phyloP scores from a whole-genome alignment of 768 basidiomycete genomes.

The Trametes elegans region DNA sequence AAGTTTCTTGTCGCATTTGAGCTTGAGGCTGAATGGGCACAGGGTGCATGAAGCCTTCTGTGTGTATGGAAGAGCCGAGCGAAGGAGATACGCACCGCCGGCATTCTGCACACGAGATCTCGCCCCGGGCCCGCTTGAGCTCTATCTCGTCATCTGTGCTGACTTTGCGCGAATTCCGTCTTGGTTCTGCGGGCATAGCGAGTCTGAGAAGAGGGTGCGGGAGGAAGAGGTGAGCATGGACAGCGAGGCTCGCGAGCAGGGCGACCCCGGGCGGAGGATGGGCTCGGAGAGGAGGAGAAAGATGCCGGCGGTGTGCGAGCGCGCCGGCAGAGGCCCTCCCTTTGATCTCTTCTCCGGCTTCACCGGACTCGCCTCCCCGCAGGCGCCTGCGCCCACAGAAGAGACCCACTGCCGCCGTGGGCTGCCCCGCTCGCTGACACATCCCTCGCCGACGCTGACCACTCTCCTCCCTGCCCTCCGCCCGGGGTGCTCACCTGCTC shows the following conservation, averaged over 20 bases:
- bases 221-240: neutral
- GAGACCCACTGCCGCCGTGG: no score
- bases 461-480: no score
- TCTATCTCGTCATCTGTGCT: slow-evolving; percentile 51
- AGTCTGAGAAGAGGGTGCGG: neutral
- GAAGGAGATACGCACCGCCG: slow-evolving; percentile 49
- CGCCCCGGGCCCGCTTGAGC: slow-evolving; percentile 68
- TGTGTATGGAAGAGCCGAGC: slow-evolving; percentile 43
- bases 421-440: neutral
- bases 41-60: neutral
- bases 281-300: neutral
- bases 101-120: slow-evolving; percentile 81
- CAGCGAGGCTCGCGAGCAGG: neutral
- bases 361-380: neutral
- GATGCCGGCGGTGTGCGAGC: neutral
- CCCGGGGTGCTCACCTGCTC: neutral
- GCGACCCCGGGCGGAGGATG: neutral
- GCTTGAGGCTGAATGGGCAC: slow-evolving; percentile 52
- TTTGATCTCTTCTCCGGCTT: neutral
- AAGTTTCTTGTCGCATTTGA: slow-evolving; percentile 82
- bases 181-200: slow-evolving; percentile 28
- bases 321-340: neutral
- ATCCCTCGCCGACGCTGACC: neutral
- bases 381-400: neutral
- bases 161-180: slow-evolving; percentile 24